Percentiles rank a stretch among this genome's conserved stretches.
These are phyloP conservation scores for Phytopythium aichiense DNA, from an alignment of 352 stramenopile genomes.

Conservation along the genomic window DNA sequence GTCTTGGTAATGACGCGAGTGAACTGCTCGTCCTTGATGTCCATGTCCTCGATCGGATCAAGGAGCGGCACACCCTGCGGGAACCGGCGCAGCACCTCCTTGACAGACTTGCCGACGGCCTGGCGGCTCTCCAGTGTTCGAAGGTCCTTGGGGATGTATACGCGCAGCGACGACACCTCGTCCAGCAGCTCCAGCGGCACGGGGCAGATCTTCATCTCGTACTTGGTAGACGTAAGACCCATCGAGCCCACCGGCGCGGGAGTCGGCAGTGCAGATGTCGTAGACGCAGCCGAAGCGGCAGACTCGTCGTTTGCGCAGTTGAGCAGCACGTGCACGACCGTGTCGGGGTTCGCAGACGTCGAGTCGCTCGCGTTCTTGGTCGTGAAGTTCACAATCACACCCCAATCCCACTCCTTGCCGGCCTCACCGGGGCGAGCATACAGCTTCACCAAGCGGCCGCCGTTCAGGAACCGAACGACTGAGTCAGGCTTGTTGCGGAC, in stretches of 20 bases:
- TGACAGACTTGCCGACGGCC: conserved; percentile 72
- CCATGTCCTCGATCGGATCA: conserved; percentile 93
- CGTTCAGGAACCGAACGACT: conserved; percentile 93
- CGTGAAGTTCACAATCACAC: conserved; percentile 84
- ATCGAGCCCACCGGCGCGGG: conserved; percentile 58
- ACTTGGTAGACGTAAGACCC: conserved; percentile 43
- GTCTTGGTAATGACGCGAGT: conserved; percentile 86
- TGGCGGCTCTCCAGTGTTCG: conserved; percentile 69
- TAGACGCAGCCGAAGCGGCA: conserved; percentile 20
- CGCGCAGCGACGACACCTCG: conserved; percentile 69
- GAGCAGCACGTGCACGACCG: conserved; percentile 74
- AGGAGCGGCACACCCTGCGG: conserved; percentile 87
- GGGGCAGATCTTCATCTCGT: conserved; percentile 84
- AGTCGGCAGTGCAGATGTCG: conserved; percentile 27
- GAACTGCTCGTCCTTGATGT: conserved; percentile 91
- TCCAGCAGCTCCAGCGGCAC: conserved; percentile 79
- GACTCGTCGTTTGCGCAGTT: conserved; percentile 47
- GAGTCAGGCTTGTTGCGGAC: conserved; percentile 92
- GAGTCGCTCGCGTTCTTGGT: conserved; percentile 72
- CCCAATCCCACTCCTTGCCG: conserved; percentile 73
- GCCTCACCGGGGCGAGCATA: conserved; percentile 25
- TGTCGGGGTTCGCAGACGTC: conserved; percentile 56
- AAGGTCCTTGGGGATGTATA: conserved; percentile 85
- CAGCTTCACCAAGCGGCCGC: conserved; percentile 88
- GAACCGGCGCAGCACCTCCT: conserved; percentile 72